Conservation (phyloP, 441 rosid species). For the Biscutella laevigata region DNA sequence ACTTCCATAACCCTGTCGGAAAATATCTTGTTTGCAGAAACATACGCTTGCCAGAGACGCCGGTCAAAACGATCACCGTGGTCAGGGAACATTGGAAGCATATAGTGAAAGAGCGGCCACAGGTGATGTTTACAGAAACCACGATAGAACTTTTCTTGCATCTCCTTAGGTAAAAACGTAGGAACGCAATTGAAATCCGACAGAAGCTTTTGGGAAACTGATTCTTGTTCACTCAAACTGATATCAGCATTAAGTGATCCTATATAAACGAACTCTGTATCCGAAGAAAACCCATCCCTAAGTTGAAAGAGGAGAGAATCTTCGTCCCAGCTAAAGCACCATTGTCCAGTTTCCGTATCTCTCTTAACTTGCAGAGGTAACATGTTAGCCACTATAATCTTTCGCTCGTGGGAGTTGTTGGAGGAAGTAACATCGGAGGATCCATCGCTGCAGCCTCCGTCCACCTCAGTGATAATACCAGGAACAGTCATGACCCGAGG, state of each 20-base stretch:
- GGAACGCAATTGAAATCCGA: constrained; percentile 65
- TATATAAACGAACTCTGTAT: constrained; percentile 46
- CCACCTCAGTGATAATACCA: constrained; percentile 43
- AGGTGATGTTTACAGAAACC: constrained; percentile 72
- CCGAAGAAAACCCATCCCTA: constrained; percentile 51
- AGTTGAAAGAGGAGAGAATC: constrained; percentile 55
- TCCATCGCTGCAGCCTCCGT: constrained; percentile 25
- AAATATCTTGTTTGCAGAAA: constrained; percentile 62
- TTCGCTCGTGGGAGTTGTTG: constrained; percentile 29
- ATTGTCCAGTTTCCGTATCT: constrained; percentile 40
- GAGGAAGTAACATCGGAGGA: constrained; percentile 30
- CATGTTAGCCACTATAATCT: constrained; percentile 57
- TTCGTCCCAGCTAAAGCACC: constrained; percentile 61
- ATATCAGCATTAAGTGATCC: constrained; percentile 64
- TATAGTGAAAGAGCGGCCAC: constrained; percentile 84
- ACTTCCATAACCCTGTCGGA: constrained; percentile 75
- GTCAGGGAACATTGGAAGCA: constrained; percentile 66
- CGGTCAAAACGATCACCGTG: constrained; percentile 52
- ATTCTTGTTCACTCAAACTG: constrained; percentile 55
- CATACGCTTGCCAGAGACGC: constrained; percentile 58
- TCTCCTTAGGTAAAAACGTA: constrained; percentile 53
- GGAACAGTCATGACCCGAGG: constrained; percentile 53
- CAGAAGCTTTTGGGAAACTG: constrained; percentile 49
- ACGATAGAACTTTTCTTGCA: constrained; percentile 44
- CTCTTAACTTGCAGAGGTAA: constrained; percentile 53